Evolutionary conservation across 805 yeast genomes (phyloP), one percentile per base, ranked within the genome.

Genomic region (Scheffersomyces ergatensis): DNA sequence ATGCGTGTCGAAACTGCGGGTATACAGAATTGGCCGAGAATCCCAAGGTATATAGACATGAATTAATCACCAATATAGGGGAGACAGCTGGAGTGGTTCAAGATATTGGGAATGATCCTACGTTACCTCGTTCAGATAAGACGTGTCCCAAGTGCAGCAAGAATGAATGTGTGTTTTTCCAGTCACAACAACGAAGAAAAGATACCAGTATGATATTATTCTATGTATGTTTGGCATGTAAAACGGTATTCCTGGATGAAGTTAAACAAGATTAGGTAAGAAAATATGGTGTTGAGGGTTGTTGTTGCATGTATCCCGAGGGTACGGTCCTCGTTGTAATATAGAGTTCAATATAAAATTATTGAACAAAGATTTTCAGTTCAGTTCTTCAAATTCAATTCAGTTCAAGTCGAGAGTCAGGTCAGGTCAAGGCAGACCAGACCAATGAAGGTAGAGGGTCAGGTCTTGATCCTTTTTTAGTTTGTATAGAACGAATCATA

Each of bases 81-180:
- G 97, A 88, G 59, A 92, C 97, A 2, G 98, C 98, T 1, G 98
- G 98, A 54, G 96, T 87, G 39, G 96, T 93, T 30, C 90, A 87
- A 60, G 98, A 92, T 62, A 86, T 93, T 50, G 97, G 97, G 1
- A 74, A 83, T 18, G 99, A 93, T 64, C 98, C 98, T n/a, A 93
- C 99, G 2, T 81, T 93, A 58, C 99, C 99, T 40, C 76, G 97
- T 49, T 85, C 96, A 1, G 93, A 92, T 62, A 87, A 87, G 58
- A 90, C 86, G 54, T 93, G 99, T 63, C 96, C 97, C 3, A 74
- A 77, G 40, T 93, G 99, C 65, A 83, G 78, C 51, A 84, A 85
- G 45, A 80, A 82, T 48, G 96, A 90, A 52, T 88, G 96, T 64
- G 99, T 93, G 30, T 93, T 93, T 61, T 93, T 93, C 76, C 99